phyloP scores from a whole-genome alignment of 768 basidiomycete species.

The Flagelloscypha sp. region DNA sequence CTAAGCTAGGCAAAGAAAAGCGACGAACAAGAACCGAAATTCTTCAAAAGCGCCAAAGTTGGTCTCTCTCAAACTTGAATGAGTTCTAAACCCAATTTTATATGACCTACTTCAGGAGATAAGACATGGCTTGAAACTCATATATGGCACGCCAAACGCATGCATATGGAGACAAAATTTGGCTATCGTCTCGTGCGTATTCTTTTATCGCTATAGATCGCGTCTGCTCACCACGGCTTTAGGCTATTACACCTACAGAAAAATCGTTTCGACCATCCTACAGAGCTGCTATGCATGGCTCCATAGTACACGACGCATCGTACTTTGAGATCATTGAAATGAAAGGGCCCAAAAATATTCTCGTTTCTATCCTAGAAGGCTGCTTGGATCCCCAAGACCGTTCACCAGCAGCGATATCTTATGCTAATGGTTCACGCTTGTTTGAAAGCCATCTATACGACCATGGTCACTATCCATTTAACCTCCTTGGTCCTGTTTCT shows the following conservation, averaged over 20 bases:
- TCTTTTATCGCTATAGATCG: background rate
- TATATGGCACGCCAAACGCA: conserved; percentile 94
- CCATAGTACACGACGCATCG: conserved; percentile 85
- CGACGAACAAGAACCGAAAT: conserved; percentile 48
- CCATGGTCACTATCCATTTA: conserved; percentile 54
- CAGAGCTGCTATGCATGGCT: conserved; percentile 76
- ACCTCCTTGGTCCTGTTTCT: conserved; percentile 59
- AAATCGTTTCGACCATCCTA: conserved; percentile 90
- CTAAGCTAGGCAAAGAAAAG: conserved; percentile 58
- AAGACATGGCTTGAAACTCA: conserved; percentile 96
- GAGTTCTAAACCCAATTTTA: background rate
- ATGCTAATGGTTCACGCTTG: conserved; percentile 53
- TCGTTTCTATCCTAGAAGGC: conserved; percentile 42
- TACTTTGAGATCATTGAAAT: conserved; percentile 76
- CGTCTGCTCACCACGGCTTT: conserved; percentile 1
- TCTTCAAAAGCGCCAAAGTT: conserved; percentile 71
- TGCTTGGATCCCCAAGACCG: conserved; percentile 61
- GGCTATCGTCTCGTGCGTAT: conserved; percentile 71
- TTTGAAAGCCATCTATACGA: conserved; percentile 64
- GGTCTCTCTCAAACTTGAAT: conserved; percentile 6
- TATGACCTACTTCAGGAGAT: conserved; percentile 38
- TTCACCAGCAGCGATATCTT: conserved; percentile 59
- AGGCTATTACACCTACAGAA: conserved; percentile 84
- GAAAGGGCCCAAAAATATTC: conserved; percentile 47
- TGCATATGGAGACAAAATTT: conserved; percentile 92